Evolutionary conservation across 768 basidiomycete genomes (phyloP).

Genomic region (Amanita polypyramis): DNA sequence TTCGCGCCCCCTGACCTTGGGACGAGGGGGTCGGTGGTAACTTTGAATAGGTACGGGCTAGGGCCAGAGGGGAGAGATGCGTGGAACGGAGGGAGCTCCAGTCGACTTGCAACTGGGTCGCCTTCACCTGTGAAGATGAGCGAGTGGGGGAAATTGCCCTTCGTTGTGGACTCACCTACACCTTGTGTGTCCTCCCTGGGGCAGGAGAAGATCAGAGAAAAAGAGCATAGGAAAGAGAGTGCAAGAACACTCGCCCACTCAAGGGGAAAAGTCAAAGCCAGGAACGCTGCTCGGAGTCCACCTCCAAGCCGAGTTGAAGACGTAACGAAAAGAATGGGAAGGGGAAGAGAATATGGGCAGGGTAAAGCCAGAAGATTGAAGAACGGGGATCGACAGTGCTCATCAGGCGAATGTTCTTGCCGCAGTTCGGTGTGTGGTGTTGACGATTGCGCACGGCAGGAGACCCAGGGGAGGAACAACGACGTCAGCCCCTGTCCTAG

Average conservation of each 20-base stretch:
- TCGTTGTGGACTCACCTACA: conserved; percentile 7
- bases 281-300: too few species aligned
- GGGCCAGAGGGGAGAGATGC: too few species aligned
- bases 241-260: neutral
- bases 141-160: conserved; percentile 17
- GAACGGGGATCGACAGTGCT: too few species aligned
- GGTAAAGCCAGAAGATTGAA: too few species aligned
- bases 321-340: neutral
- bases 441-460: neutral
- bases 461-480: neutral
- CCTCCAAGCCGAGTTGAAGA: neutral
- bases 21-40: neutral
- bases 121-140: conserved; percentile 14
- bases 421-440: too few species aligned
- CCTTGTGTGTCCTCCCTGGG: neutral
- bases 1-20: conserved; percentile 18
- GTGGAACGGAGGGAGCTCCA: neutral
- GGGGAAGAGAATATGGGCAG: neutral
- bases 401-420: too few species aligned
- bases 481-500: neutral
- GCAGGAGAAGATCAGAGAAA: neutral
- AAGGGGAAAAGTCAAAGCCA: neutral
- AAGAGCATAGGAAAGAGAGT: too few species aligned
- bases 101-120: neutral
- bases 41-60: neutral